Conservation (phyloP, 2,329 filamentous ascomycete genomes). For the Apiospora marii region DNA sequence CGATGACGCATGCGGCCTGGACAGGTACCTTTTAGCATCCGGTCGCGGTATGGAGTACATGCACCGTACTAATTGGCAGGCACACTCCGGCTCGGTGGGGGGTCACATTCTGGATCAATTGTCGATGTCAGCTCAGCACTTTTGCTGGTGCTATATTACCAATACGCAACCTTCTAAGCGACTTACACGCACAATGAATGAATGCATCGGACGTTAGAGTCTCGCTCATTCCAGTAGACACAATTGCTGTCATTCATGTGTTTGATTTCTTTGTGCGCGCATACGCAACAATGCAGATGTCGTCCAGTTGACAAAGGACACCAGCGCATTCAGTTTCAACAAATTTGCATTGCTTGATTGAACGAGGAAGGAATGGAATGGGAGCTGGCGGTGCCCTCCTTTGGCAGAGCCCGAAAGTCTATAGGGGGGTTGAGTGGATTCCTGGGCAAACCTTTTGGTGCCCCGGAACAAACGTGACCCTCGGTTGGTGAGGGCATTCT, state of each 20-base stretch:
- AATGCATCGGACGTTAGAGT: neutral
- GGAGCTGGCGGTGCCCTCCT: neutral
- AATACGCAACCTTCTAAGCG: neutral
- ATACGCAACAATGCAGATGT: neutral
- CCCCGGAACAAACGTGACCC: conserved; percentile 18
- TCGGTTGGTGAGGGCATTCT: conserved; percentile 4
- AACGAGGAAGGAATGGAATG: neutral
- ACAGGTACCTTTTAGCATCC: neutral
- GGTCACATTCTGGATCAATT: neutral
- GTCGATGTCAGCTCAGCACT: too few relatives aligned
- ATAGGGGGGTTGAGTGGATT: conserved; percentile 12
- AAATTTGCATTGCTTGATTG: neutral
- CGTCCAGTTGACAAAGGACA: neutral
- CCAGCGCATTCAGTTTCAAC: neutral
- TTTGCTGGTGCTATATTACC: too few relatives aligned
- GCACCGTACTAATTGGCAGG: neutral
- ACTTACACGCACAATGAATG: neutral
- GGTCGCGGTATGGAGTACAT: neutral
- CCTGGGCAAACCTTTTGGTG: conserved; percentile 11
- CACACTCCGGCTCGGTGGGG: neutral
- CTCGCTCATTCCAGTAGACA: neutral
- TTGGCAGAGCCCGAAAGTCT: neutral
- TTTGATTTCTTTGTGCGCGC: neutral
- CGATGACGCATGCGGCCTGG: conserved; percentile 13
- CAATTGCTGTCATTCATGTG: neutral